Evolutionary conservation across 2,329 filamentous ascomycete species (phyloP).

Genomic region (Cordyceps tenuipes): DNA sequence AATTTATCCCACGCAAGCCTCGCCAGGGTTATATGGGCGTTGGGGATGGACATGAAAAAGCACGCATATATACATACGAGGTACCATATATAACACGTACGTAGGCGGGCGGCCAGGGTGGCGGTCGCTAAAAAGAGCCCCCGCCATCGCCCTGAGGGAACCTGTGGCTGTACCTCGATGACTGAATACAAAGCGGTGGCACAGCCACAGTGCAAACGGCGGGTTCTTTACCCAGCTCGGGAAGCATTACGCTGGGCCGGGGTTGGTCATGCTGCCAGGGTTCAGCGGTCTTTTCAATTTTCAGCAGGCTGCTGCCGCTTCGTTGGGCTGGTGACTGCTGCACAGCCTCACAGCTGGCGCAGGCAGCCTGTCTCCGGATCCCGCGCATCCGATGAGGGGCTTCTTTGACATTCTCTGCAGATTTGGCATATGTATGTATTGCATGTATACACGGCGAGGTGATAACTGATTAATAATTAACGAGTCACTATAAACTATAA

Average conservation of each 20-base stretch:
- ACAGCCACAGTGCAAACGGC: background rate
- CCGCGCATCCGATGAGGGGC: background rate
- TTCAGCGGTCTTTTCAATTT: background rate
- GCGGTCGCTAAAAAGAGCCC: background rate
- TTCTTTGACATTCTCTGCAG: background rate
- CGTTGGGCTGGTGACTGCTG: background rate
- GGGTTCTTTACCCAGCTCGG: background rate
- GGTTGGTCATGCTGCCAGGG: background rate
- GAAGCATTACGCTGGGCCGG: slow-evolving; percentile 2
- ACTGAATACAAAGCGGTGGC: background rate
- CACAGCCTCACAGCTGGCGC: background rate
- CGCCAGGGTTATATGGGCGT: background rate
- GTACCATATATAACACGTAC: background rate
- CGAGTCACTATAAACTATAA: no score
- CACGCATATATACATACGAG: background rate
- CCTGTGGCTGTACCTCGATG: background rate
- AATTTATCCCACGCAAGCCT: background rate
- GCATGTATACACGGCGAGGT: background rate
- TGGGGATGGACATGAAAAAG: background rate
- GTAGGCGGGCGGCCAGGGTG: background rate
- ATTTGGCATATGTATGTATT: no score
- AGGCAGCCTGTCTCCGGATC: background rate
- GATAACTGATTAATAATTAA: no score
- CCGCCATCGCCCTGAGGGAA: background rate
- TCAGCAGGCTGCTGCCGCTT: background rate